Evolutionary conservation across 2,329 filamentous ascomycete species (phyloP), one percentile per base, ranked within the genome.

Genomic region (Botrytis cinerea): DNA sequence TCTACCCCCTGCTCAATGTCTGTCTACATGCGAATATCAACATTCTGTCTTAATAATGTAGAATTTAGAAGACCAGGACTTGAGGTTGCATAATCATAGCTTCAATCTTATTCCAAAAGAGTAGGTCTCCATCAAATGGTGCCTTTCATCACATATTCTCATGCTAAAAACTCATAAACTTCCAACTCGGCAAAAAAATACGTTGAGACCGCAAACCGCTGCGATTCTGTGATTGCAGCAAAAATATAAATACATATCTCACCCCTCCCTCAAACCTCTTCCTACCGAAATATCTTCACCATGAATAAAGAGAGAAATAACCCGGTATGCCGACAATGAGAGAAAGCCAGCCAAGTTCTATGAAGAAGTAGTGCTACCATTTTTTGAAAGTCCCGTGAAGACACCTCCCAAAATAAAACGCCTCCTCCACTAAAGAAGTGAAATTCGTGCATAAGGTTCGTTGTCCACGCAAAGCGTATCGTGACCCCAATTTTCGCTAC

Each of bases 401-500:
- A 66, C 45, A 73, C 62, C 74, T 70, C 72, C 74, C 61, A 71
- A 38, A 68, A 46, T 68, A 76, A 40, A 68, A 77, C 78, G 76
- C 78, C 77, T 72, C 75, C 66, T 60, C 74, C 76, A 69, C 73
- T 74, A 60, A 61, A 57, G 64, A 70, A 54, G 40, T 48, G 54
- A 54, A 74, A 70, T 74, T 74, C 75, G 68, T 78, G 67, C 70
- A 61, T 72, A 72, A n/a, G 64, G 64, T 69, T 73, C 48, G 46
- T 70, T 74, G 62, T 73, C 75, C 66, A 75, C 63, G 60, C 62
- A 59, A 70, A 70, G 71, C 57, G 32, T 70, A 69, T 73, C 64
- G 54, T 72, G 62, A 69, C 62, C 60, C 66, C 66, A 25, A 46
- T 77, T 77, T 77, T 76, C 75, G 75, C 75, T 75, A 72, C 75